Percentiles rank a stretch among this genome's conserved stretches.
Conservation (phyloP, 1,139 yeast species). For the Geotrichum macrosporum region DNA sequence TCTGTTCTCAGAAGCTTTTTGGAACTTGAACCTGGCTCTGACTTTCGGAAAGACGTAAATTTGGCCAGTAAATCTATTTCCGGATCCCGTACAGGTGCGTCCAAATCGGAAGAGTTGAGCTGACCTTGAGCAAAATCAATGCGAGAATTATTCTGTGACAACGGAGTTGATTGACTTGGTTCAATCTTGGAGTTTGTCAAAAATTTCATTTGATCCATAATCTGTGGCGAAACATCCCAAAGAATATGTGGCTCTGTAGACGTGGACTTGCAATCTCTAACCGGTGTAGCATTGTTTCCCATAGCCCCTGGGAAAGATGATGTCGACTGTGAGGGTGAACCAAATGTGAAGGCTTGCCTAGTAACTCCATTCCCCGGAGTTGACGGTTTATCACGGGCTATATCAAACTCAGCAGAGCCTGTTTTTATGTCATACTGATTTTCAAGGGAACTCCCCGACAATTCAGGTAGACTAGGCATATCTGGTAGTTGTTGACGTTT, state of each 20-base stretch:
- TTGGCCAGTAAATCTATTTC: constrained; percentile 13
- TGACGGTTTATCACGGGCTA: not conserved
- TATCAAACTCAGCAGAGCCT: not conserved
- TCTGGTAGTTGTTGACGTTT: not conserved
- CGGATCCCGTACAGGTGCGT: constrained; percentile 5
- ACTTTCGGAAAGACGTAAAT: not conserved
- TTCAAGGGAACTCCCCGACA: too few species aligned
- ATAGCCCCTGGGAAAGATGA: not conserved
- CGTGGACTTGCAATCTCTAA: not conserved
- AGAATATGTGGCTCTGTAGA: not conserved
- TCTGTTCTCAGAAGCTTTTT: not conserved
- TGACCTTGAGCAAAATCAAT: not conserved
- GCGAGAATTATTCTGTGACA: not conserved
- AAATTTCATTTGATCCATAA: not conserved
- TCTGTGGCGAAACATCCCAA: constrained; percentile 8
- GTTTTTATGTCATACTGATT: too few species aligned
- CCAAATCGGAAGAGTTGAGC: not conserved
- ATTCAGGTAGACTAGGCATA: too few species aligned
- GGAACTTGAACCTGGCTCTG: not conserved
- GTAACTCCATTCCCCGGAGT: not conserved
- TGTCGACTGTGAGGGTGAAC: not conserved
- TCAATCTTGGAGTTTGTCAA: not conserved
- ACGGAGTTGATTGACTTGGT: not conserved
- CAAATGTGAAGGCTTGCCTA: too few species aligned
- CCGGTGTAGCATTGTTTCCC: not conserved